These are phyloP conservation scores for Medicago truncatula DNA, from an alignment of 306 rosid species.

Conservation along the genomic window DNA sequence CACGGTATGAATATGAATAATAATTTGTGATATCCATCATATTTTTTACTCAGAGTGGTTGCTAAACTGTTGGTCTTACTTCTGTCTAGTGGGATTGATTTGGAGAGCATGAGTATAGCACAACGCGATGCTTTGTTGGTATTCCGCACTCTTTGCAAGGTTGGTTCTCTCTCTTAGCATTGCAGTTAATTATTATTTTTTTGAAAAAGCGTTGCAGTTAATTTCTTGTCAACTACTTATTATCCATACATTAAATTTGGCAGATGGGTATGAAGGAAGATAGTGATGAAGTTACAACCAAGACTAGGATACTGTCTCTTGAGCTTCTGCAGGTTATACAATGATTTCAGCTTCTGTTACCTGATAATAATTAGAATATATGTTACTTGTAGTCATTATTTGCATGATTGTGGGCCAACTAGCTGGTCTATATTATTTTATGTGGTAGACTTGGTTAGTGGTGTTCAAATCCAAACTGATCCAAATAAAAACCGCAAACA, in stretches of 20 bases:
- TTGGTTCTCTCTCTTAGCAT: slow-evolving; percentile 51
- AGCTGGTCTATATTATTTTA: slow-evolving; percentile 25
- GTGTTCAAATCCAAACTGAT: not conserved
- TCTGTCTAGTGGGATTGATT: slow-evolving; percentile 88
- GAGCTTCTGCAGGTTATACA: slow-evolving; percentile 95
- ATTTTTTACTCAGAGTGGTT: slow-evolving; percentile 28
- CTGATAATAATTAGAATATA: not conserved
- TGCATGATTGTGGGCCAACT: slow-evolving; percentile 25
- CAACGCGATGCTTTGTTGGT: slow-evolving; percentile 93
- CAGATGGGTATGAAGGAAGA: slow-evolving; percentile 99
- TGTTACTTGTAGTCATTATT: slow-evolving; percentile 34
- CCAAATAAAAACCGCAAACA: not conserved
- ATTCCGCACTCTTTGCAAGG: slow-evolving; percentile 99
- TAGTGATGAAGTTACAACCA: slow-evolving; percentile 86
- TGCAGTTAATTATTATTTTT: slow-evolving; percentile 19
- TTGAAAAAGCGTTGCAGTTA: slow-evolving; percentile 25
- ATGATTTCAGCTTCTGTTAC: slow-evolving; percentile 42
- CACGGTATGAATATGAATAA: slow-evolving; percentile 63
- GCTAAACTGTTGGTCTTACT: slow-evolving; percentile 43
- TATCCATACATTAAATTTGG: slow-evolving; percentile 42
- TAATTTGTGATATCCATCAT: slow-evolving; percentile 36
- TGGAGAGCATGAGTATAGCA: slow-evolving; percentile 88
- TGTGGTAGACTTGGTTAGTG: slow-evolving; percentile 15
- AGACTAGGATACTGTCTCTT: slow-evolving; percentile 94
- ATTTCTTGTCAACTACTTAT: slow-evolving; percentile 38